Conservation (phyloP, 1,284 basidiomycete species). For the Ceratobasidium sp. region DNA sequence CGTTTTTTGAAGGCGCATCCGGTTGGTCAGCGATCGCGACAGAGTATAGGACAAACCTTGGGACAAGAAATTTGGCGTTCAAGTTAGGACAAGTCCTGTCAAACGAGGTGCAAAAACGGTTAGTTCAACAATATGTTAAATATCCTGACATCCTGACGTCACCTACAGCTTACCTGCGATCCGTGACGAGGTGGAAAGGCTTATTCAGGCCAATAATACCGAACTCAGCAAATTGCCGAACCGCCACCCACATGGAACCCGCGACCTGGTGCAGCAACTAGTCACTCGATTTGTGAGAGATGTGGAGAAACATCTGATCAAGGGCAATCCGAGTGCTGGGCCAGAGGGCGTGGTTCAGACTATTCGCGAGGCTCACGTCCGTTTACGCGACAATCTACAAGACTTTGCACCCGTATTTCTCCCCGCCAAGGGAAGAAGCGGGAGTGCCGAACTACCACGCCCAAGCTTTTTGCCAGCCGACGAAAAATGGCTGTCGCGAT, state of each 20-base stretch:
- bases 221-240: neutral
- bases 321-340: neutral
- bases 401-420: conserved; percentile 6
- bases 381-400: conserved; percentile 5
- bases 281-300: conserved; percentile 8
- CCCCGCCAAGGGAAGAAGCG: neutral
- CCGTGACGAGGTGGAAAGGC: neutral
- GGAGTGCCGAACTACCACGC: neutral
- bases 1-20: conserved; percentile 64
- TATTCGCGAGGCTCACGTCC: neutral
- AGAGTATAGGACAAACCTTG: conserved; percentile 62
- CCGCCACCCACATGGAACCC: neutral
- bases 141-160: neutral
- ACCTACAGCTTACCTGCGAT: conserved; percentile 8
- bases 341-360: neutral
- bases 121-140: conserved; percentile 49
- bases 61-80: conserved; percentile 68
- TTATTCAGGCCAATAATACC: neutral
- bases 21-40: conserved; percentile 67
- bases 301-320: conserved; percentile 12
- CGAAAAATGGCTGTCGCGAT: conserved; percentile 14
- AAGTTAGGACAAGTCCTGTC: conserved; percentile 68
- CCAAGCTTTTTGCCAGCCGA: conserved; percentile 12
- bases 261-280: conserved; percentile 1
- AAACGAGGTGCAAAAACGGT: conserved; percentile 67